Conservation (phyloP, 306 rosid species). For the Delonix regia region DNA sequence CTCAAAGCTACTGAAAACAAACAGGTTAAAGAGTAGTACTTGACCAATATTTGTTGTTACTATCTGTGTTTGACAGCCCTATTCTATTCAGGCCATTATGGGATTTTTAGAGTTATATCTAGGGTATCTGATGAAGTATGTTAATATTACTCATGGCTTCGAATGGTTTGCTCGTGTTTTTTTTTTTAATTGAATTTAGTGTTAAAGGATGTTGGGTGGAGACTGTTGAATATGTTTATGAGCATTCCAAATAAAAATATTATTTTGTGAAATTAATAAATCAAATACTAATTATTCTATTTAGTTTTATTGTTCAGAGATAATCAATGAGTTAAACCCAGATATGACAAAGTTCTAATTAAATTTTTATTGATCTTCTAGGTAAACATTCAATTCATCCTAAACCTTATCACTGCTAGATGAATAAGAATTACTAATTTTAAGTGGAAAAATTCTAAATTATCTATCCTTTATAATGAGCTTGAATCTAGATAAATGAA, state of each 20-base stretch:
- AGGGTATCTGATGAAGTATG: neutral
- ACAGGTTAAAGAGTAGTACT: conserved; percentile 50
- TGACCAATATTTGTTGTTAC: neutral
- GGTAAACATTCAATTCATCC: no score
- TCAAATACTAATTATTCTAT: neutral
- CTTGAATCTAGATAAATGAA: no score
- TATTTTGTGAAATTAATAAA: neutral
- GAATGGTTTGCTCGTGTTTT: neutral
- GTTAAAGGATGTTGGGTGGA: neutral
- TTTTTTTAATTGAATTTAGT: neutral
- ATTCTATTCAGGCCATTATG: neutral
- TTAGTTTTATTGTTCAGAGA: no score
- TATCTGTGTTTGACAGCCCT: neutral
- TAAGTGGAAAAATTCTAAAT: no score
- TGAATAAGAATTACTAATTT: no score
- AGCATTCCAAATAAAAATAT: neutral
- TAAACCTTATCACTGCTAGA: no score
- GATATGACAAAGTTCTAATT: no score
- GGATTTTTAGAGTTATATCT: neutral
- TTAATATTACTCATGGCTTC: neutral
- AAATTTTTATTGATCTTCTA: no score
- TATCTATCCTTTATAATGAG: no score
- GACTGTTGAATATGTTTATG: neutral
- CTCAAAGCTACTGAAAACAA: conserved; percentile 59
- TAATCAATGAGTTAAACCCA: no score